phyloP scores from a whole-genome alignment of 2,329 filamentous ascomycete species.

The Cordyceps farinosa region DNA sequence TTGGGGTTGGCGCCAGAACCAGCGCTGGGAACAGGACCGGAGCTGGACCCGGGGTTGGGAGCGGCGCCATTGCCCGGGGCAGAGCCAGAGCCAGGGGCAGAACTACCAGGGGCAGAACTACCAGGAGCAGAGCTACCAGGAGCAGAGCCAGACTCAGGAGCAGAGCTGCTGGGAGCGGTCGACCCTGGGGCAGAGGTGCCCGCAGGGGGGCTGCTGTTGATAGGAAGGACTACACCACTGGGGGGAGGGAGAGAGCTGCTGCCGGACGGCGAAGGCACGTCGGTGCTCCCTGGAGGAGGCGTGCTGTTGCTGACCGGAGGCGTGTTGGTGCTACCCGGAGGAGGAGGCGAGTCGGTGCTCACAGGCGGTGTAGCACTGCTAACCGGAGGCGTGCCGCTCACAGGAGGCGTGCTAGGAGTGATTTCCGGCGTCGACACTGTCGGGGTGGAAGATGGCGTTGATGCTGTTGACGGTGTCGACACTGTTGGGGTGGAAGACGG shows the following conservation, averaged over 20 bases:
- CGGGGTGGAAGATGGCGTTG: too few relatives aligned
- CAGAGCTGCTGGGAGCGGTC: not conserved
- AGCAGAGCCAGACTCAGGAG: not conserved
- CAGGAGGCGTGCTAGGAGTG: too few relatives aligned
- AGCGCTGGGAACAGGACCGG: not conserved
- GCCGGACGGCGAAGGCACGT: not conserved
- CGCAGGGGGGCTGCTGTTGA: not conserved
- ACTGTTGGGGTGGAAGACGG: too few relatives aligned
- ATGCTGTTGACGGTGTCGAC: too few relatives aligned
- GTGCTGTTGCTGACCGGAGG: not conserved
- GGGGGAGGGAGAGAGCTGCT: too few relatives aligned
- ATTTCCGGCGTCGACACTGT: too few relatives aligned
- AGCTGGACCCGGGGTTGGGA: not conserved
- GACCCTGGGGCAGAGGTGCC: not conserved
- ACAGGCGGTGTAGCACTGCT: not conserved
- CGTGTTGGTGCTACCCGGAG: not conserved
- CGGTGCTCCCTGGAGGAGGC: not conserved
- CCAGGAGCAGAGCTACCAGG: too few relatives aligned
- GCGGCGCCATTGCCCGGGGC: not conserved
- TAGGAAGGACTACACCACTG: too few relatives aligned
- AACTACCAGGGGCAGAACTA: too few relatives aligned
- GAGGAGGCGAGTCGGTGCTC: not conserved
- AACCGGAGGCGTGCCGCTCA: too few relatives aligned
- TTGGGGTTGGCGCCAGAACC: not conserved
- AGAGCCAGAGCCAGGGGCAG: too few relatives aligned